These are phyloP conservation scores for Zarea fungicola DNA, from an alignment of 2,329 filamentous ascomycete genomes.

Conservation along the genomic window DNA sequence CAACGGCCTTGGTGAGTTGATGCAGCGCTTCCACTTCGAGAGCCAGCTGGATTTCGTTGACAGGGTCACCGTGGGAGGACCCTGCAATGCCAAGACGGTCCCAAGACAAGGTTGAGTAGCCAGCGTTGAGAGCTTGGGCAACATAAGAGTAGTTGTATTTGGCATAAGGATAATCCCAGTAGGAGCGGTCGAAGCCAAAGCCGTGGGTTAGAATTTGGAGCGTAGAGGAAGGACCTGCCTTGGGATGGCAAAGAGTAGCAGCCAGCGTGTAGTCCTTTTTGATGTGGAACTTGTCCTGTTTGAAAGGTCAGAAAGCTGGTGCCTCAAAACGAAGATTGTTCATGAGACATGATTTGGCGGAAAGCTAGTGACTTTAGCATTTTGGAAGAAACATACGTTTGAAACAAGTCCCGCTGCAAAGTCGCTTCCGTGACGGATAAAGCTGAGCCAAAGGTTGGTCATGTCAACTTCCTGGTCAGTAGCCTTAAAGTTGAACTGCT, in stretches of 20 bases:
- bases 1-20: slow-evolving; percentile 45
- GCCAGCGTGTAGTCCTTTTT: slow-evolving; percentile 51
- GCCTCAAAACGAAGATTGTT: background rate
- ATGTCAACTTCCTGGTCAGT: slow-evolving; percentile 51
- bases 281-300: slow-evolving; percentile 40
- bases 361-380: too few relatives aligned
- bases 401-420: slow-evolving; percentile 35
- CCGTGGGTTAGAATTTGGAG: slow-evolving; percentile 39
- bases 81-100: slow-evolving; percentile 59
- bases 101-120: slow-evolving; percentile 55
- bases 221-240: slow-evolving; percentile 32
- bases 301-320: too few relatives aligned
- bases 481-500: slow-evolving; percentile 17
- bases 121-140: slow-evolving; percentile 47
- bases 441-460: slow-evolving; percentile 48
- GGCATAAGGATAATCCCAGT: slow-evolving; percentile 57
- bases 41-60: slow-evolving; percentile 55
- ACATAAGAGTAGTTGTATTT: slow-evolving; percentile 60
- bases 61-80: slow-evolving; percentile 53
- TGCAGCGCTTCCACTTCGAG: slow-evolving; percentile 54
- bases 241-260: slow-evolving; percentile 57
- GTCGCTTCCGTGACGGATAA: slow-evolving; percentile 47
- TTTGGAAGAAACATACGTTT: slow-evolving; percentile 31
- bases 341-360: too few relatives aligned
- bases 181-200: slow-evolving; percentile 40